Base-by-base conservation (phyloP, 257 asterid species). In the Scutellaria baicalensis region DNA sequence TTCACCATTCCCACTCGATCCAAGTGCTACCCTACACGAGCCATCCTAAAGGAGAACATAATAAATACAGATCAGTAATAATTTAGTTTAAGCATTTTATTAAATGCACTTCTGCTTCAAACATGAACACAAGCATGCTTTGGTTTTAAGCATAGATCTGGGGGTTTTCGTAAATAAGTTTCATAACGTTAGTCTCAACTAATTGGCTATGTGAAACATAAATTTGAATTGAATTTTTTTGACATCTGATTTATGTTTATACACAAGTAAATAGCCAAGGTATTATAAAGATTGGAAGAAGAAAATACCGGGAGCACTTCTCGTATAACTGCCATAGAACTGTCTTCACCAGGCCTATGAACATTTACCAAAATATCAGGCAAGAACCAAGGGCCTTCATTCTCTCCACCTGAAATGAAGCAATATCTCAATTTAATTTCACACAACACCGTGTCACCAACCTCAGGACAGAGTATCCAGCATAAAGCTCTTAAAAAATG, bases 321-420 rank as follows among this genome's bases (percentile, higher is more conserved):
- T 66, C 81, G 78, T 21, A 86, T 80, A 59, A 93, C 93, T 75
- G 97, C 97, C 9, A 70, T 35, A 36, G 73, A 59, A 76, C 42
- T 75, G 39, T 91, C 99, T 3, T 89, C 96, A 44, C 92, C 93
- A 68, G 86, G 50, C 76, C 80, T 86, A 9, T 79, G 96, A 20
- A 89, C 78, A 72, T 70, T 89, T 75, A 93, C 95, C 89, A 91
- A 70, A 66, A 93, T 87, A 52, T 86, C 96, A 0, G 97, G 86
- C 74, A 89, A 73, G 62, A 91, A 70, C 96, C 96, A 89, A 20
- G 88, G 95, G 58, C 96, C 96, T 81, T 91, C 99, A 45, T 64
- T 84, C 33, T 93, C 99, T 56, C 77, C 81, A 72, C 96, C 99
- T 91, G 85, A 74, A 75, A 77, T 47, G 36, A 16, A 72, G 51